Evolutionary conservation across 768 basidiomycete species (phyloP).

Genomic region (Naganishia onofrii): DNA sequence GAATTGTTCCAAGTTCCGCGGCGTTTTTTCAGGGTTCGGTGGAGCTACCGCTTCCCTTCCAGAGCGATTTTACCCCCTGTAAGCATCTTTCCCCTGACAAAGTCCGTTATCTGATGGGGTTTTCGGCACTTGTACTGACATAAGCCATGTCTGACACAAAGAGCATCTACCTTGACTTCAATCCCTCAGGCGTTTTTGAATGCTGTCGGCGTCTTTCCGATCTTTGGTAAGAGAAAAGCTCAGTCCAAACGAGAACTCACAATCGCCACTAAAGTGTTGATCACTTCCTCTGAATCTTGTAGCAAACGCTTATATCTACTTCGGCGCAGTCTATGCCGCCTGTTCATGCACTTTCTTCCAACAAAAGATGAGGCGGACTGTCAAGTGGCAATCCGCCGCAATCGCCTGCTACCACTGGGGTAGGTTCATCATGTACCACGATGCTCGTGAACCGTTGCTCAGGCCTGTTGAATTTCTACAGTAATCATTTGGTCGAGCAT

Average conservation of each 20-base stretch:
- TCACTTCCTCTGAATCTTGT: background rate
- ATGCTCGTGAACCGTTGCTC: background rate
- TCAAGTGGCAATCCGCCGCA: slow-evolving; percentile 5
- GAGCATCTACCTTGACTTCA: background rate
- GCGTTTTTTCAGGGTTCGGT: slow-evolving; percentile 3
- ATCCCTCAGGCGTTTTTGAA: slow-evolving; percentile 4
- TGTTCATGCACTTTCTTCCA: slow-evolving; percentile 16
- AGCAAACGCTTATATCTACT: slow-evolving; percentile 16
- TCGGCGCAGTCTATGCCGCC: slow-evolving; percentile 2
- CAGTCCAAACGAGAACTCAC: too few relatives aligned
- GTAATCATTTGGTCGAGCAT: slow-evolving; percentile 14
- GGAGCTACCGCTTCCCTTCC: background rate
- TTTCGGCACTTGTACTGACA: background rate
- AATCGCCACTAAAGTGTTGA: too few relatives aligned
- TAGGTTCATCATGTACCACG: background rate
- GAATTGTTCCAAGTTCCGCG: slow-evolving; percentile 3
- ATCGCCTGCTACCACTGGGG: slow-evolving; percentile 13
- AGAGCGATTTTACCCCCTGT: slow-evolving; percentile 1
- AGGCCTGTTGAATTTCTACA: background rate
- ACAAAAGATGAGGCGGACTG: slow-evolving; percentile 1
- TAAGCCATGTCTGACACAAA: background rate
- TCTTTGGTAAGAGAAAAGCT: background rate
- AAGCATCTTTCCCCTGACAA: background rate
- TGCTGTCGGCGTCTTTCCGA: slow-evolving; percentile 8
- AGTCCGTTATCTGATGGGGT: background rate